phyloP scores from a whole-genome alignment of 805 yeast species.

The Candida nanaspora region DNA sequence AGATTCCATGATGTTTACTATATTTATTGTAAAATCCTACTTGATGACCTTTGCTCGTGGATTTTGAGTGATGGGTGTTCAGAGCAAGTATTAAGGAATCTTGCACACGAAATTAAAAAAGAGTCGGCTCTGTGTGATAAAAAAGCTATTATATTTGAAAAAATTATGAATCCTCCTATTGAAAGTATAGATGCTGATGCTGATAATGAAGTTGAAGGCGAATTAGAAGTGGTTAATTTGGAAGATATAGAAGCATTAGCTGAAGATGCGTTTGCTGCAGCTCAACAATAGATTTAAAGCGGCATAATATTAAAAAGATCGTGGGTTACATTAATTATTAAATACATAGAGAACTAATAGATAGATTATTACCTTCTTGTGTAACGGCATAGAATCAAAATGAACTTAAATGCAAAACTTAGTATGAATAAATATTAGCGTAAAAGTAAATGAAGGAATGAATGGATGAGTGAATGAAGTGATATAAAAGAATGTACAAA shows the following conservation, averaged over 20 bases:
- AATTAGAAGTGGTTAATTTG: conserved; percentile 38
- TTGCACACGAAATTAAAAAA: conserved; percentile 59
- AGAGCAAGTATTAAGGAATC: conserved; percentile 49
- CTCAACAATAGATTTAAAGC: too few relatives aligned
- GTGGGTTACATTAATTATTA: background rate
- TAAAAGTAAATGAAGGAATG: too few relatives aligned
- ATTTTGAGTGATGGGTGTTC: conserved; percentile 50
- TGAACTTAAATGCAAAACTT: background rate
- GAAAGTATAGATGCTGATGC: conserved; percentile 23
- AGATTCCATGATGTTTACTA: conserved; percentile 80
- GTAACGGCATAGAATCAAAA: too few relatives aligned
- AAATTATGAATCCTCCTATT: conserved; percentile 25
- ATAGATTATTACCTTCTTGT: too few relatives aligned
- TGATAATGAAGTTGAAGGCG: conserved; percentile 30
- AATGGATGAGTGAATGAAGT: too few relatives aligned
- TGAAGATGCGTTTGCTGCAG: conserved; percentile 33
- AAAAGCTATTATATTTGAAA: conserved; percentile 49
- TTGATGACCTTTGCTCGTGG: conserved; percentile 79
- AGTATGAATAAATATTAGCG: too few relatives aligned
- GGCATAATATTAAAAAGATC: background rate
- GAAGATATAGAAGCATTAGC: conserved; percentile 54
- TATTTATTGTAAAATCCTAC: conserved; percentile 68
- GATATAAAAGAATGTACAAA: too few relatives aligned
- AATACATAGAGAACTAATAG: too few relatives aligned
- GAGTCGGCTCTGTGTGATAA: conserved; percentile 32